phyloP scores from a whole-genome alignment of 2,329 filamentous ascomycete genomes.

The Fusarium avenaceum region DNA sequence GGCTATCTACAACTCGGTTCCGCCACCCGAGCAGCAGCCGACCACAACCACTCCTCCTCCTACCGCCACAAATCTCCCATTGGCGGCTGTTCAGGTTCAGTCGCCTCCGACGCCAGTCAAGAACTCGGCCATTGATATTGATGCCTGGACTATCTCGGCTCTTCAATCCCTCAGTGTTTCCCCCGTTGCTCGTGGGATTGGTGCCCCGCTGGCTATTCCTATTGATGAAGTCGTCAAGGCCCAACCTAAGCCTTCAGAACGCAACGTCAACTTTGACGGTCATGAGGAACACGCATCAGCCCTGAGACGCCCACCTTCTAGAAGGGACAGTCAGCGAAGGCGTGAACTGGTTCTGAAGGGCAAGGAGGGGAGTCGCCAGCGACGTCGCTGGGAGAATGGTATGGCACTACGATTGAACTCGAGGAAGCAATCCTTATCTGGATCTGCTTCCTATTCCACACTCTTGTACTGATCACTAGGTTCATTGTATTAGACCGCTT shows the following conservation, averaged over 20 bases:
- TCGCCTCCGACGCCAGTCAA: slow-evolving; percentile 46
- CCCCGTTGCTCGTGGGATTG: slow-evolving; percentile 69
- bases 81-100: slow-evolving; percentile 38
- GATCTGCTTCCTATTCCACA: neutral
- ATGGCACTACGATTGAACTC: slow-evolving; percentile 42
- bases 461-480: slow-evolving; percentile 32
- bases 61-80: slow-evolving; percentile 22
- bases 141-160: slow-evolving; percentile 74
- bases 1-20: slow-evolving; percentile 68
- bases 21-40: slow-evolving; percentile 58
- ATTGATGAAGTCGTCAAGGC: slow-evolving; percentile 69
- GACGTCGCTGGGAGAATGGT: slow-evolving; percentile 97
- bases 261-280: slow-evolving; percentile 41
- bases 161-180: slow-evolving; percentile 69
- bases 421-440: neutral
- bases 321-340: slow-evolving; percentile 68
- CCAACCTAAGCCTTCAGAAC: slow-evolving; percentile 30
- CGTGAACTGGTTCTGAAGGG: slow-evolving; percentile 87
- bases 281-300: slow-evolving; percentile 48
- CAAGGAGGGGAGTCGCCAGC: slow-evolving; percentile 88
- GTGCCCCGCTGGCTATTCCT: slow-evolving; percentile 78
- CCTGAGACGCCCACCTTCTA: slow-evolving; percentile 61
- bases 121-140: slow-evolving; percentile 66
- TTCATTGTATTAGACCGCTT: slow-evolving; percentile 75
- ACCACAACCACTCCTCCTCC: slow-evolving; percentile 36